phyloP scores from a whole-genome alignment of 2,329 filamentous ascomycete species.

The Stachybotrys echinatus region DNA sequence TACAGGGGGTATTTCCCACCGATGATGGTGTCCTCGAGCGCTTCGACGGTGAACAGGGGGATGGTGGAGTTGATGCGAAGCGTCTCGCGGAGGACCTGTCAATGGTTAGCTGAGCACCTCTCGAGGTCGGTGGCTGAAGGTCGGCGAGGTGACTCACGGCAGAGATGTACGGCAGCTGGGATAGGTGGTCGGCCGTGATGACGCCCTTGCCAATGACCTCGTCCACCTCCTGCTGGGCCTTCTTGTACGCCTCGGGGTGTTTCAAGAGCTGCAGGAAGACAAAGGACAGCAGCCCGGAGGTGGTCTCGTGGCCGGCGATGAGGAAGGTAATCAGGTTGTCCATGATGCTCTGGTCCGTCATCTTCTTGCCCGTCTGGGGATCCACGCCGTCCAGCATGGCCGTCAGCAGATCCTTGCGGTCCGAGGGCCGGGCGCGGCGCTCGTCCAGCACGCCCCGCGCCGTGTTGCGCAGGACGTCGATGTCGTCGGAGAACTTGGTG shows the following conservation, averaged over 20 bases:
- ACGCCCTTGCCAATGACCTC: constrained; percentile 48
- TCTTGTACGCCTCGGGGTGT: constrained; percentile 47
- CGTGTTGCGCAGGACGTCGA: constrained; percentile 44
- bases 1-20: constrained; percentile 49
- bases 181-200: constrained; percentile 53
- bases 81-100: constrained; percentile 49
- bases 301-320: constrained; percentile 63
- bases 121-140: not conserved
- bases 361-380: constrained; percentile 54
- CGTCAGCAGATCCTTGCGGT: constrained; percentile 58
- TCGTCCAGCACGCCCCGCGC: constrained; percentile 51
- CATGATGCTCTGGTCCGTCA: constrained; percentile 55
- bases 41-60: constrained; percentile 20
- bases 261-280: constrained; percentile 55
- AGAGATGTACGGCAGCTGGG: constrained; percentile 57
- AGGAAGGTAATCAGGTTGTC: constrained; percentile 67
- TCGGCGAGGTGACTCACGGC: constrained; percentile 25
- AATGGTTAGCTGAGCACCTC: not conserved
- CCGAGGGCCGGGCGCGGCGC: constrained; percentile 44
- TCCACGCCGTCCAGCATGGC: constrained; percentile 62
- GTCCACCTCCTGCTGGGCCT: constrained; percentile 59
- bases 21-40: constrained; percentile 36
- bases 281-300: constrained; percentile 58
- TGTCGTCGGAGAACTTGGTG: constrained; percentile 43
- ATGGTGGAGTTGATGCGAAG: constrained; percentile 20